Conservation (phyloP, 805 yeast genomes). For the Schizosaccharomyces japonicus region DNA sequence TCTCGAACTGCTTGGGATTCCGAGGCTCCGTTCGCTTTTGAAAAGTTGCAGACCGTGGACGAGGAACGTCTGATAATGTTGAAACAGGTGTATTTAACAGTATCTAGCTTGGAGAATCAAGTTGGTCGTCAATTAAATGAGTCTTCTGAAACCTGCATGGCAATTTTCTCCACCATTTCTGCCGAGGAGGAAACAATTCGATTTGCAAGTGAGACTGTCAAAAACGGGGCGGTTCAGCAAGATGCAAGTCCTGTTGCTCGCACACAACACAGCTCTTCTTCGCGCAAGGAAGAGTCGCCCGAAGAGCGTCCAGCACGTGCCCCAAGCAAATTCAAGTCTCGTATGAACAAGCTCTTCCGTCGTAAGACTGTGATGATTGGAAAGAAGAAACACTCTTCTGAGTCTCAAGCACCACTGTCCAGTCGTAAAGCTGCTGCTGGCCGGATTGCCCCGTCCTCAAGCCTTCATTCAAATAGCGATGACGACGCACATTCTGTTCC, state of each 20-base stretch:
- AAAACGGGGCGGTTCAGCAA: too few species aligned
- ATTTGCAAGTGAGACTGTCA: not conserved
- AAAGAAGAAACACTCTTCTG: not conserved
- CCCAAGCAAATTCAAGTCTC: not conserved
- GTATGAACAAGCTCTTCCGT: not conserved
- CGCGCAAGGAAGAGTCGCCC: not conserved
- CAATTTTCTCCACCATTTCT: not conserved
- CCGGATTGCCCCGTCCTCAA: too few species aligned
- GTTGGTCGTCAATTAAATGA: not conserved
- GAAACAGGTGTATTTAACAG: not conserved
- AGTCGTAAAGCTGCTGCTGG: too few species aligned
- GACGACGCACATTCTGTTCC: too few species aligned
- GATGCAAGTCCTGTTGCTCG: not conserved
- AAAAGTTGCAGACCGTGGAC: conserved; percentile 52
- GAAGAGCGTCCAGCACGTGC: not conserved
- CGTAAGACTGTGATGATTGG: not conserved
- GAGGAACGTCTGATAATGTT: conserved; percentile 23
- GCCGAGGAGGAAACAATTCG: not conserved
- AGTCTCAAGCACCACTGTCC: too few species aligned
- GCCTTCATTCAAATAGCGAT: too few species aligned
- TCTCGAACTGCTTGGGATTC: conserved; percentile 31
- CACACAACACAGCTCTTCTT: not conserved
- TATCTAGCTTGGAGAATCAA: not conserved
- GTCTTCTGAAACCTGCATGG: not conserved
- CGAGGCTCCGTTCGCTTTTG: conserved; percentile 55